A percentile compares a stretch with the other conserved stretches of the same genome.
Conservation (phyloP, 1,284 basidiomycete genomes). For the Quambalaria eucalypti region DNA sequence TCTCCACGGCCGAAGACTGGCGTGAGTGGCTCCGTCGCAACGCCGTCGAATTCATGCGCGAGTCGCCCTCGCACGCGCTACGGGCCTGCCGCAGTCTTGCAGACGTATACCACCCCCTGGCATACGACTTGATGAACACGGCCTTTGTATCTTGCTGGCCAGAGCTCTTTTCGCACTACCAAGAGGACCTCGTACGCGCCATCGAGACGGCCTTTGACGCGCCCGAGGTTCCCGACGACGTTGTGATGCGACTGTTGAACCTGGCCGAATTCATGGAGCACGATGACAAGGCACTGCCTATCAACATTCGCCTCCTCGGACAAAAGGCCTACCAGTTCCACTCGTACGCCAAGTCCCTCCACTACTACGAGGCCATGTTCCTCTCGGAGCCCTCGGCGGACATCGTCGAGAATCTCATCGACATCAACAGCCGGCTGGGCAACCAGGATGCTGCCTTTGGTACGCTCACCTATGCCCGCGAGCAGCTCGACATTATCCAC, state of each 20-base stretch:
- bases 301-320: conserved; percentile 84
- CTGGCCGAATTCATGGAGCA: conserved; percentile 99
- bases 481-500: conserved; percentile 62
- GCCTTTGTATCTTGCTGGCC: conserved; percentile 98
- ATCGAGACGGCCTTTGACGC: conserved; percentile 81
- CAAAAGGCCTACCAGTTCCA: conserved; percentile 85
- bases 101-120: conserved; percentile 80
- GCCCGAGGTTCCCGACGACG: conserved; percentile 70
- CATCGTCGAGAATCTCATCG: conserved; percentile 88
- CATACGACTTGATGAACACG: conserved; percentile 92
- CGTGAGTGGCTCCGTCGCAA: conserved; percentile 88
- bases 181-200: conserved; percentile 63
- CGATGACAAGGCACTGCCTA: conserved; percentile 90
- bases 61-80: conserved; percentile 92
- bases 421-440: conserved; percentile 93
- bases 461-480: conserved; percentile 40
- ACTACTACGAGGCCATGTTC: conserved; percentile 98
- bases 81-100: conserved; percentile 90
- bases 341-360: conserved; percentile 93
- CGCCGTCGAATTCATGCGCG: conserved; percentile 93
- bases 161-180: conserved; percentile 69
- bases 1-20: conserved; percentile 79
- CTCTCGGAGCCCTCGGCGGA: conserved; percentile 70
- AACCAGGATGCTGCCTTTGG: conserved; percentile 53
- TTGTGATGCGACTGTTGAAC: conserved; percentile 87